Evolutionary conservation across 148 eudicot species (phyloP).

Genomic region (Oxyria digyna): DNA sequence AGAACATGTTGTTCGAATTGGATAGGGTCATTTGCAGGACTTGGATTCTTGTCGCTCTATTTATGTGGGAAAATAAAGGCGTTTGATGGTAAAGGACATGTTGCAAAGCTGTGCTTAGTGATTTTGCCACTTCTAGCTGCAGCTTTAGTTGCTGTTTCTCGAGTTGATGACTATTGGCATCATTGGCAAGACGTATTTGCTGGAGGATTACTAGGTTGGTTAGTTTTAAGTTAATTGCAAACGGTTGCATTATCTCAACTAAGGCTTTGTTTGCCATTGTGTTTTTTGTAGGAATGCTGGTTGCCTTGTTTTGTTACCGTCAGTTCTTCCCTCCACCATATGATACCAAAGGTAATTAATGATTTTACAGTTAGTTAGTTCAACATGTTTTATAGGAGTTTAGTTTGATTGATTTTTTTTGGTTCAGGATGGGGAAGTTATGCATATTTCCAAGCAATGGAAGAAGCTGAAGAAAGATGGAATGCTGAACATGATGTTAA

Average conservation of each 20-base stretch:
- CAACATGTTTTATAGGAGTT: too few species aligned
- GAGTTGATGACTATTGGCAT: slow-evolving; percentile 96
- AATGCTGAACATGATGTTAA: neutral
- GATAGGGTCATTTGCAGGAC: slow-evolving; percentile 92
- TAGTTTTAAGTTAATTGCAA: neutral
- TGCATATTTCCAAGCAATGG: slow-evolving; percentile 46
- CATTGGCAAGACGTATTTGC: slow-evolving; percentile 91
- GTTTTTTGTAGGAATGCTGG: slow-evolving; percentile 33
- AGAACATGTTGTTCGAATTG: neutral
- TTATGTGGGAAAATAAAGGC: slow-evolving; percentile 53
- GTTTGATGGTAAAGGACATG: slow-evolving; percentile 65
- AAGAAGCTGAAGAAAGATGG: slow-evolving; percentile 11
- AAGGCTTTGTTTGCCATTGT: neutral
- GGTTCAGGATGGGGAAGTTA: slow-evolving; percentile 55
- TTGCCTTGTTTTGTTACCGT: slow-evolving; percentile 62
- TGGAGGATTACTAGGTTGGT: slow-evolving; percentile 66
- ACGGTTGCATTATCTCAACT: too few species aligned
- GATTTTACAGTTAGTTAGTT: too few species aligned
- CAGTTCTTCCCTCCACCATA: slow-evolving; percentile 80
- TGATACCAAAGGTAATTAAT: slow-evolving; percentile 28
- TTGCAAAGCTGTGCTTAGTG: slow-evolving; percentile 57
- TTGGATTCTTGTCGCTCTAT: slow-evolving; percentile 69
- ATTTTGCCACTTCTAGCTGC: slow-evolving; percentile 60
- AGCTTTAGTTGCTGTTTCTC: slow-evolving; percentile 69
- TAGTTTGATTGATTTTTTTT: neutral